phyloP scores from a whole-genome alignment of 768 basidiomycete species.

The Russula olivacea region DNA sequence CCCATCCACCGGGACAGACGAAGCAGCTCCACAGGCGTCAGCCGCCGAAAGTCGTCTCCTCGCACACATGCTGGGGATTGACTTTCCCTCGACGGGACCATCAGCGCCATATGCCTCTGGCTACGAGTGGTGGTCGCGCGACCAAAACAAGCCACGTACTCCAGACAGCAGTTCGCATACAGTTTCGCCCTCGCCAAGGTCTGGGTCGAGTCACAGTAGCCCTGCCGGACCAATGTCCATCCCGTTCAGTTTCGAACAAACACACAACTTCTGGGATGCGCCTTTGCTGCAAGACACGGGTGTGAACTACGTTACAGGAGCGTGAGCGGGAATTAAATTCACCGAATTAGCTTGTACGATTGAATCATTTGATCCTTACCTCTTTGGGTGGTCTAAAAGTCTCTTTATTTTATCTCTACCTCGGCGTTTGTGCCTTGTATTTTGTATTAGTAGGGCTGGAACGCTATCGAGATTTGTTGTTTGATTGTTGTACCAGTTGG shows the following conservation, averaged over 20 bases:
- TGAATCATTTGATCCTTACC: not conserved
- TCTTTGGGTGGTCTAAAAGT: not conserved
- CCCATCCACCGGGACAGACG: not conserved
- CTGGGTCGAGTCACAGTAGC: slow-evolving; percentile 22
- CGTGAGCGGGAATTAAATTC: not conserved
- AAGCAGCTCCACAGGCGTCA: not conserved
- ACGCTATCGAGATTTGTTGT: not conserved
- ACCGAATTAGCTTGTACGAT: not conserved
- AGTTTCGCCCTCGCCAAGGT: slow-evolving; percentile 20
- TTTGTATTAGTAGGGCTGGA: not conserved
- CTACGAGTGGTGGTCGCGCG: slow-evolving; percentile 25
- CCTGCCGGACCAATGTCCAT: slow-evolving; percentile 23
- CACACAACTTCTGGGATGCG: slow-evolving; percentile 21
- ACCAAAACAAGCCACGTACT: slow-evolving; percentile 10
- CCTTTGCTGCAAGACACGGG: slow-evolving; percentile 13
- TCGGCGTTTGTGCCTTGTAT: not conserved
- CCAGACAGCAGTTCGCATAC: slow-evolving; percentile 11
- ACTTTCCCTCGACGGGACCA: slow-evolving; percentile 15
- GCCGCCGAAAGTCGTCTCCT: slow-evolving; percentile 19
- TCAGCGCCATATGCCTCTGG: slow-evolving; percentile 17
- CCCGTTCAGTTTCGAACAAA: slow-evolving; percentile 25
- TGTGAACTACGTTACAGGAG: slow-evolving; percentile 4
- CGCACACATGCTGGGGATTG: slow-evolving; percentile 25
- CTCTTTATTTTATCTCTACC: not conserved
- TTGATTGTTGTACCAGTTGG: slow-evolving; percentile 1